Percentiles rank a stretch among this genome's conserved stretches.
Conservation (phyloP, 2,329 filamentous ascomycete species). For the Arthroderma sp. region DNA sequence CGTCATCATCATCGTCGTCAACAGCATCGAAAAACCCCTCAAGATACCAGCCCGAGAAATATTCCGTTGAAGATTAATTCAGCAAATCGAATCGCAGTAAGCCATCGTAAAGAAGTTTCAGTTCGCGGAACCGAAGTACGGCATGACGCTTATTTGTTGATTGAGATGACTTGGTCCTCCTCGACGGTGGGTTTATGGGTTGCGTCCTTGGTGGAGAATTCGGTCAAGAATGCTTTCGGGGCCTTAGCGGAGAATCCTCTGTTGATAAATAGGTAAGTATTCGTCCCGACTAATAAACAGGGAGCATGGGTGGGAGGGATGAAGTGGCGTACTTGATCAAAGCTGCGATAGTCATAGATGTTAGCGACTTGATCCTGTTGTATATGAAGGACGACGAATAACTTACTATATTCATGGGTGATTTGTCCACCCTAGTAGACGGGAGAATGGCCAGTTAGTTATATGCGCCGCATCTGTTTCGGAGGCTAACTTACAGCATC, state of each 20-base stretch:
- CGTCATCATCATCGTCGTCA: too few relatives aligned
- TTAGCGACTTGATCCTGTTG: slow-evolving; percentile 10
- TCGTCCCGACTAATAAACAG: not conserved
- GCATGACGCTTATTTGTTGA: slow-evolving; percentile 11
- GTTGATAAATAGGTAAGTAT: slow-evolving; percentile 16
- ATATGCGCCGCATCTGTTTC: not conserved
- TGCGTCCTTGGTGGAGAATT: slow-evolving; percentile 49
- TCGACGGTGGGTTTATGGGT: slow-evolving; percentile 56
- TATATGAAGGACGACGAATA: slow-evolving; percentile 5
- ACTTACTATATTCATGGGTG: slow-evolving; percentile 67
- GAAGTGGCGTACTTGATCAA: slow-evolving; percentile 28
- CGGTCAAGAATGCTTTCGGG: slow-evolving; percentile 54
- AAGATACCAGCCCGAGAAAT: too few relatives aligned
- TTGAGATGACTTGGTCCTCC: slow-evolving; percentile 57
- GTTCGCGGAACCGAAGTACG: too few relatives aligned
- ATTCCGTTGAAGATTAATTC: too few relatives aligned
- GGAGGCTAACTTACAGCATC: slow-evolving; percentile 39
- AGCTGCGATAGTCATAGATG: slow-evolving; percentile 15
- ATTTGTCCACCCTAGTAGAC: slow-evolving; percentile 50
- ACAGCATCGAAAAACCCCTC: too few relatives aligned
- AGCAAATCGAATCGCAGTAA: too few relatives aligned
- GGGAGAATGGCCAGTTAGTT: not conserved
- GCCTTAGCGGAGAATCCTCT: slow-evolving; percentile 70
- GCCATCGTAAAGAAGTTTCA: too few relatives aligned
- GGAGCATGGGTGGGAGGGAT: not conserved